Conservation (phyloP, 306 rosid species). For the Fragaria nilgerrensis region DNA sequence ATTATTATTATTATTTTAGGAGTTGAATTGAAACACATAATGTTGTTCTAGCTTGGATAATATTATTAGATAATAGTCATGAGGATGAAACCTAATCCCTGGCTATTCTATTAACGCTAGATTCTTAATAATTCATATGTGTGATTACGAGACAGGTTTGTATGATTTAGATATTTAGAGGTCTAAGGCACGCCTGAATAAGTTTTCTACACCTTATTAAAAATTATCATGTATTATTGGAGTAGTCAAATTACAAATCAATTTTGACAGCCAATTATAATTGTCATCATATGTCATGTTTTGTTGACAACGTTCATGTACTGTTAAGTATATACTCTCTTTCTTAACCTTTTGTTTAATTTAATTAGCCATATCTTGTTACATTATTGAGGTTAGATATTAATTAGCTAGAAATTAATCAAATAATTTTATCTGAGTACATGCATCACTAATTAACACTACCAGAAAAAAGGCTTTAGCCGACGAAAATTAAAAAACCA, state of each 20-base stretch:
- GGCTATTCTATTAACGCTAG: background rate
- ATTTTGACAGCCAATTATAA: slow-evolving; percentile 1
- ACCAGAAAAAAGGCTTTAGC: too few species aligned
- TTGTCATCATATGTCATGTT: background rate
- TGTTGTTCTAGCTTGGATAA: background rate
- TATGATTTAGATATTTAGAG: background rate
- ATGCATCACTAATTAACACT: background rate
- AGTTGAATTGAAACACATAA: slow-evolving; percentile 12
- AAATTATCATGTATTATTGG: background rate
- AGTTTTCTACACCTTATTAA: background rate
- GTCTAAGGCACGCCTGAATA: slow-evolving; percentile 15
- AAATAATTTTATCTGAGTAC: background rate
- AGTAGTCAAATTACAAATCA: background rate
- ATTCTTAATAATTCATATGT: background rate
- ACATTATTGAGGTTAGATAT: slow-evolving; percentile 3
- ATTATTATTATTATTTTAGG: background rate
- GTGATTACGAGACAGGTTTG: background rate
- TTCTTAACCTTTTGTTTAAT: background rate
- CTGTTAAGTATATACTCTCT: background rate
- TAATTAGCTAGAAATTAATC: background rate
- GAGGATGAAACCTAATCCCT: background rate
- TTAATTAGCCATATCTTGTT: slow-evolving; percentile 1
- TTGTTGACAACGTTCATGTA: slow-evolving; percentile 9
- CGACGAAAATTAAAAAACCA: too few species aligned
- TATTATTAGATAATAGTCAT: background rate